These are phyloP conservation scores for Penicillium frequentans DNA, from an alignment of 2,329 filamentous ascomycete species.

Conservation along the genomic window DNA sequence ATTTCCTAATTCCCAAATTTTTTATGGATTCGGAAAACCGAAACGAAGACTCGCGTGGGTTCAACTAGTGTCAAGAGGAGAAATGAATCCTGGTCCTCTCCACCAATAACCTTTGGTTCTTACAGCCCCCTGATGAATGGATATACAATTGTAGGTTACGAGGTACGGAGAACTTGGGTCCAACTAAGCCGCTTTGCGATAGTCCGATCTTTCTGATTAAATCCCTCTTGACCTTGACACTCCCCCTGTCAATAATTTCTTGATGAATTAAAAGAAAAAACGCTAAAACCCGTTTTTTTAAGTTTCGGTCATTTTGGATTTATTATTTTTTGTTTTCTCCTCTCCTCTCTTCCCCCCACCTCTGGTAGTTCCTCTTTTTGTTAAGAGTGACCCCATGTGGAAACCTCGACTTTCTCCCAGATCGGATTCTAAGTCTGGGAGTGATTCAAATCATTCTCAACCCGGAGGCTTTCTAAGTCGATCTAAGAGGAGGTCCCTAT, in stretches of 20 bases:
- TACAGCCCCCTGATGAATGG: not conserved
- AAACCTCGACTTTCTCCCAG: constrained; percentile 42
- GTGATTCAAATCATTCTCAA: constrained; percentile 30
- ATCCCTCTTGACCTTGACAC: not conserved
- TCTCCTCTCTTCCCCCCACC: constrained; percentile 7
- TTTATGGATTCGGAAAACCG: not conserved
- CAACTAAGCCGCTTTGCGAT: constrained; percentile 13
- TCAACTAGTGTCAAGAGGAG: not conserved
- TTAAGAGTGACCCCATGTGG: constrained; percentile 34
- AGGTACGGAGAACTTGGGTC: constrained; percentile 1
- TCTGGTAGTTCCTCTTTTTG: constrained; percentile 3
- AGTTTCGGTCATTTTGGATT: not conserved
- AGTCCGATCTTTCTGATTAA: constrained; percentile 9
- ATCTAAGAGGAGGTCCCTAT: constrained; percentile 34
- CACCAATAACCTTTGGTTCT: not conserved
- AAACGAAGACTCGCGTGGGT: too few species aligned
- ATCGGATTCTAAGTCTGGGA: constrained; percentile 40
- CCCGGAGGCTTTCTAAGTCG: constrained; percentile 38
- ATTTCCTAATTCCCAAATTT: not conserved
- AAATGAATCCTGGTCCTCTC: not conserved
- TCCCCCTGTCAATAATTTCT: not conserved
- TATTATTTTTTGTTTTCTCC: constrained; percentile 8
- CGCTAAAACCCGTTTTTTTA: not conserved
- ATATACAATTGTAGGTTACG: not conserved
- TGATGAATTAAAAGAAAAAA: not conserved